Evolutionary conservation across 1,284 basidiomycete genomes (phyloP), one percentile per base, ranked within the genome.

Genomic region (Omphalotus olearius): DNA sequence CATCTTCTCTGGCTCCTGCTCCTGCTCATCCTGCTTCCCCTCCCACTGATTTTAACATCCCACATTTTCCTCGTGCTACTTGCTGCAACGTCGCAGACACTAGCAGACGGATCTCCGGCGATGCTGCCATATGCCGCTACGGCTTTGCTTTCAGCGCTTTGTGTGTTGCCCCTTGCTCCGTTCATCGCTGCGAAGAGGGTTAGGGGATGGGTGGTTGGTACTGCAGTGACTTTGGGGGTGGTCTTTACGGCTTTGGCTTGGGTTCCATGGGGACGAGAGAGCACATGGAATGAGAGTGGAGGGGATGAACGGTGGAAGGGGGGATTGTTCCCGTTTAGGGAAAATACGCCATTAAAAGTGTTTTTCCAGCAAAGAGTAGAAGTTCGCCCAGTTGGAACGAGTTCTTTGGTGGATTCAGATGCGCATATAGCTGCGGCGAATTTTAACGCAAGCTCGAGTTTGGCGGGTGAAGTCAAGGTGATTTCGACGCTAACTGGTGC

Each of bases 1-100:
- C 69, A 74, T 38, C 72, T 74, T 33, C 84, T 80, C 75, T 89
- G 87, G 85, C 72, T 84, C 35, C 56, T 78, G 18, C 81, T 88
- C 60, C 64, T 85, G 39, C 43, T 86, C 6, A 54, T 86, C 14
- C 70, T 76, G 0, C 73, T 87, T 2, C 79, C 82, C 0, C 55
- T 82, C 2, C 80, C 83, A 0, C 72, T 81, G 13, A 71, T 83
- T 16, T 59, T 88, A 40, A 56, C 83, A n/a, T 72, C 69, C 43
- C 83, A 88, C 57, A 67, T 86, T 20, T 65, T 69, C 2, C 59
- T 79, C 25, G 57, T 85, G 40, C 51, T 83, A 30, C 51, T 87
- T 16, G 71, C 69, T 44, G 72, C 80, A 5, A 60, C 80, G 58
- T 63, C 72, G 18, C 84, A 89, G 63, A 83, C 83, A 0, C 64